Conservation (phyloP, 192 early-diverging fungal species). For the Gamsiella multidivaricata region DNA sequence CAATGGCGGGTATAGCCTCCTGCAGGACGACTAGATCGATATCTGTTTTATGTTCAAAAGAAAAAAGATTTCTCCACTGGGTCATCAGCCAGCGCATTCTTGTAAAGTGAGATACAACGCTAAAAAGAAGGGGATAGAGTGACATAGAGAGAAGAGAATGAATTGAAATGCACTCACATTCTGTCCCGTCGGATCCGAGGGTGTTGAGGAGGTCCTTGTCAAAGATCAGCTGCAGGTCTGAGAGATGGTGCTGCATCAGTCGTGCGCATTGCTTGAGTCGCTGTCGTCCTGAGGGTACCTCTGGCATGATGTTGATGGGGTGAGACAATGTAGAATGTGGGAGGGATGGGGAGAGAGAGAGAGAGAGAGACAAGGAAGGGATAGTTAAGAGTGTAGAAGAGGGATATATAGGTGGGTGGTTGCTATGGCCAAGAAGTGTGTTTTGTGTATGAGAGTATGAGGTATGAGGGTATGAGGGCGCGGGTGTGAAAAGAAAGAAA, state of each 20-base stretch:
- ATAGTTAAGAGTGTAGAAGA: background rate
- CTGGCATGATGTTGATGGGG: slow-evolving; percentile 10
- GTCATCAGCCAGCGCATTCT: background rate
- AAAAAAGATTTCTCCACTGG: no score
- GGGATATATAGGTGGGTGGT: no score
- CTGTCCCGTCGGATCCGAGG: slow-evolving; percentile 26
- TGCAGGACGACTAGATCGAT: slow-evolving; percentile 14
- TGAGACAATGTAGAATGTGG: background rate
- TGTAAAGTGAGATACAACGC: no score
- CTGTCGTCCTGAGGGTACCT: slow-evolving; percentile 21
- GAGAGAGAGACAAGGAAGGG: background rate
- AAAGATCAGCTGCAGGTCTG: slow-evolving; percentile 46
- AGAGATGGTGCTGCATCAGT: slow-evolving; percentile 37
- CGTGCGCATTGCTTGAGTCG: slow-evolving; percentile 31
- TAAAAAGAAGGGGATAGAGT: no score
- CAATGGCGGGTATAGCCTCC: slow-evolving; percentile 8
- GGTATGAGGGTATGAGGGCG: background rate
- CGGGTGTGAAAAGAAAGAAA: background rate
- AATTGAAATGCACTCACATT: slow-evolving; percentile 19
- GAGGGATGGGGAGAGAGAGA: background rate
- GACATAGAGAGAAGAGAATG: background rate
- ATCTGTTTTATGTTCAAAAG: slow-evolving; percentile 4
- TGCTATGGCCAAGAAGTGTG: no score
- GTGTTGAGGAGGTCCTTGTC: slow-evolving; percentile 22
- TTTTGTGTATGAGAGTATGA: no score